phyloP scores from a whole-genome alignment of 495 filamentous ascomycete species.

The Aspergillus homomorphus region DNA sequence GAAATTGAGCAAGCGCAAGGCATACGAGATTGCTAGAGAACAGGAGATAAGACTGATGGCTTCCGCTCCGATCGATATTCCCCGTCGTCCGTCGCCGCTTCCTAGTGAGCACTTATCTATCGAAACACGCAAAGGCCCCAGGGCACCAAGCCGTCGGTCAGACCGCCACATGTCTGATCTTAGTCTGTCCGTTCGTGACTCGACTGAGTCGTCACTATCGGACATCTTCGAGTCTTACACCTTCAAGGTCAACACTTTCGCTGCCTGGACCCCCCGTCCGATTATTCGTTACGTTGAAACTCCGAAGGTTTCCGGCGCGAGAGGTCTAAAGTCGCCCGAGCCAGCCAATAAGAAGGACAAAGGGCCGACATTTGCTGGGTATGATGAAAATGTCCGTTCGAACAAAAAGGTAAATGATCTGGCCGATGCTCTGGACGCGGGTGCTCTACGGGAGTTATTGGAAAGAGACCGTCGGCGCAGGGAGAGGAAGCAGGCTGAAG shows the following conservation, averaged over 20 bases:
- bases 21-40: slow-evolving; percentile 70
- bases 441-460: slow-evolving; percentile 76
- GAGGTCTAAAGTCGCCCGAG: slow-evolving; percentile 36
- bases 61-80: slow-evolving; percentile 59
- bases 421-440: slow-evolving; percentile 76
- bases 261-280: slow-evolving; percentile 74
- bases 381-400: slow-evolving; percentile 63
- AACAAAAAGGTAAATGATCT: slow-evolving; percentile 73
- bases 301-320: slow-evolving; percentile 45
- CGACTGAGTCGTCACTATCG: slow-evolving; percentile 69
- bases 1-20: slow-evolving; percentile 75
- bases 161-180: slow-evolving; percentile 67
- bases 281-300: slow-evolving; percentile 70
- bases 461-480: slow-evolving; percentile 76
- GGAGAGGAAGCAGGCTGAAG: slow-evolving; percentile 67
- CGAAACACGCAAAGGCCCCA: slow-evolving; percentile 62
- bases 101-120: slow-evolving; percentile 41
- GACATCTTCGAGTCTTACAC: slow-evolving; percentile 65
- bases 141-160: slow-evolving; percentile 53
- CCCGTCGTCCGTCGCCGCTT: slow-evolving; percentile 56
- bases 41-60: slow-evolving; percentile 85
- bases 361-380: slow-evolving; percentile 43
- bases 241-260: slow-evolving; percentile 71
- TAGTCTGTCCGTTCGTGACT: slow-evolving; percentile 68
- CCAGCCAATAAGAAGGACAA: slow-evolving; percentile 41